Evolutionary conservation across 2,329 filamentous ascomycete species (phyloP).

Genomic region (Fusarium neocosmosporiellum): DNA sequence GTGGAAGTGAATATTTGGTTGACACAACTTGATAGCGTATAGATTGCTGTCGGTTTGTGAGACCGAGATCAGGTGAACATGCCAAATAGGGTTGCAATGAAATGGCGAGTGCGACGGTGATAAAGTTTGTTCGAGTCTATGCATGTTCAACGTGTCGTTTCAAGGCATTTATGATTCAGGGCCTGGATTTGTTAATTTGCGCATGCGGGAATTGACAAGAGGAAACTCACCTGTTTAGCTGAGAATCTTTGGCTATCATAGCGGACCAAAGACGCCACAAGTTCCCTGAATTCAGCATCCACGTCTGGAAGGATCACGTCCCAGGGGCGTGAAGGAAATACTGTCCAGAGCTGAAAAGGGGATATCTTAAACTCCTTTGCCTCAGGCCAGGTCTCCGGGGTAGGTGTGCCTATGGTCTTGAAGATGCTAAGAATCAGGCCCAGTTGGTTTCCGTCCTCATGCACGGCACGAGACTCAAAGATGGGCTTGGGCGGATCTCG

Average conservation of each 20-base stretch:
- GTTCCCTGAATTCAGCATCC: constrained; percentile 67
- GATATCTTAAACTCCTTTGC: constrained; percentile 73
- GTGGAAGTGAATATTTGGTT: background rate
- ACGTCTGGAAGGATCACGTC: constrained; percentile 73
- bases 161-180: constrained; percentile 35
- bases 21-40: background rate
- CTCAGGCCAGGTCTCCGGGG: constrained; percentile 84
- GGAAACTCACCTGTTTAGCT: constrained; percentile 60
- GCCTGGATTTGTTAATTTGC: constrained; percentile 34
- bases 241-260: constrained; percentile 79
- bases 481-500: constrained; percentile 68
- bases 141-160: background rate
- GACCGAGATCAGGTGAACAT: background rate
- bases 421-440: constrained; percentile 94
- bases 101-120: background rate
- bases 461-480: constrained; percentile 79
- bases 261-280: constrained; percentile 75
- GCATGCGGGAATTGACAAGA: no score
- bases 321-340: constrained; percentile 78
- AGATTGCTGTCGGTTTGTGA: background rate
- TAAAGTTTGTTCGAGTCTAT: background rate
- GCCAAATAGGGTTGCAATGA: background rate
- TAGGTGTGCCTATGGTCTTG: constrained; percentile 88
- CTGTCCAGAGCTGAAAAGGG: constrained; percentile 90
- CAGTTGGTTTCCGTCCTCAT: constrained; percentile 90